These are phyloP conservation scores for Cryptosporidium canis DNA, from an alignment of 169 alveolate species.

Conservation along the genomic window DNA sequence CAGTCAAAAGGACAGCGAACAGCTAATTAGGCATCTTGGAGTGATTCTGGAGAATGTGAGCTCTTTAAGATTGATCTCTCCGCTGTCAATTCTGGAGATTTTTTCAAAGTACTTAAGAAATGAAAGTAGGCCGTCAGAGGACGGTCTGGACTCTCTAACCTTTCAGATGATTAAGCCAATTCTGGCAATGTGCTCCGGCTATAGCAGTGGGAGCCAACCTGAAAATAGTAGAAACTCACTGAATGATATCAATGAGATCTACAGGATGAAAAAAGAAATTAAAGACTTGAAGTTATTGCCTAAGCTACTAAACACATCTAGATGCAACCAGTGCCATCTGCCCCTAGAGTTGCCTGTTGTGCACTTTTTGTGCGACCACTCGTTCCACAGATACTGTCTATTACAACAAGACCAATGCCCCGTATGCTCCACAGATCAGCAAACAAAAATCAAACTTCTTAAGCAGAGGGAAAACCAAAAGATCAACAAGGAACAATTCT, in stretches of 20 bases:
- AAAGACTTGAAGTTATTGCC: conserved; percentile 16
- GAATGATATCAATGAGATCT: conserved; percentile 20
- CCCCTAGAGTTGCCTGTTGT: conserved; percentile 55
- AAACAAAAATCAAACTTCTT: conserved; percentile 25
- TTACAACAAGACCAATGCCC: conserved; percentile 58
- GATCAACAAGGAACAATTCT: conserved; percentile 50
- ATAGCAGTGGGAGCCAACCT: background rate
- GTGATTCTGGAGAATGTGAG: conserved; percentile 11
- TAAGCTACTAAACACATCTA: conserved; percentile 17
- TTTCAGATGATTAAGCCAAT: conserved; percentile 18
- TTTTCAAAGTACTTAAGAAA: conserved; percentile 29
- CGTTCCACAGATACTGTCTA: conserved; percentile 67
- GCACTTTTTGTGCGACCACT: conserved; percentile 64
- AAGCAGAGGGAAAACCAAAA: conserved; percentile 58
- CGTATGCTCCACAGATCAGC: conserved; percentile 27
- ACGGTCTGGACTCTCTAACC: conserved; percentile 7
- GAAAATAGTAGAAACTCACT: conserved; percentile 29
- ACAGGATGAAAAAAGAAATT: conserved; percentile 29
- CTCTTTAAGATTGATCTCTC: conserved; percentile 26
- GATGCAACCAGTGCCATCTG: conserved; percentile 62
- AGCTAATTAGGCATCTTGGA: conserved; percentile 5
- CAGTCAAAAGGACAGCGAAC: background rate
- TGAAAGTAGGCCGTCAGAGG: background rate
- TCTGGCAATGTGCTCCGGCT: background rate
- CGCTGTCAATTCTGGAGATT: conserved; percentile 57